phyloP scores from a whole-genome alignment of 192 early-diverging fungal species.

The Entomortierella parvispora region DNA sequence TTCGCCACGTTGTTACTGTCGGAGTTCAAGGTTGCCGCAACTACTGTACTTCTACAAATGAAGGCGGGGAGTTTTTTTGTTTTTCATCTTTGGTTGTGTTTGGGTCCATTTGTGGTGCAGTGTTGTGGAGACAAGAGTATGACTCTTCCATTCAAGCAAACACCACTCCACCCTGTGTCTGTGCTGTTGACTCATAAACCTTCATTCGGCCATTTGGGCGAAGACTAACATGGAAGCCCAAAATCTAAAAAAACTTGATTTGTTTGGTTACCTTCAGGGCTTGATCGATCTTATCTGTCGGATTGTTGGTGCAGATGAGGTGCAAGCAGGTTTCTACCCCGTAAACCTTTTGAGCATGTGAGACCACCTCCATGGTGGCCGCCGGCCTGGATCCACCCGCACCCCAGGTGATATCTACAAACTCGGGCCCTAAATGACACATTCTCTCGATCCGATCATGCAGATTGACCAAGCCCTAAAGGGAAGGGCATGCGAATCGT shows the following conservation, averaged over 20 bases:
- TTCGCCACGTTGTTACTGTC: too few relatives aligned
- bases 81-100: too few relatives aligned
- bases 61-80: not conserved
- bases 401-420: slow-evolving; percentile 96
- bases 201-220: too few relatives aligned
- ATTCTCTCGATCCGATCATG: slow-evolving; percentile 96
- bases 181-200: slow-evolving; percentile 9
- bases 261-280: slow-evolving; percentile 68
- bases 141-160: too few relatives aligned
- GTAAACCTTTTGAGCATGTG: slow-evolving; percentile 85
- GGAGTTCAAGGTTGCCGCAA: too few relatives aligned
- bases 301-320: slow-evolving; percentile 97
- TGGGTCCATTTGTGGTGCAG: too few relatives aligned
- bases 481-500: not conserved
- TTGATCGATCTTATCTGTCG: slow-evolving; percentile 79
- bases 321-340: slow-evolving; percentile 94
- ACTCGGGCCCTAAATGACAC: slow-evolving; percentile 85
- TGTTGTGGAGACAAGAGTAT: too few relatives aligned
- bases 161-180: too few relatives aligned
- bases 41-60: too few relatives aligned
- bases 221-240: not conserved
- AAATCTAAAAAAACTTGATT: not conserved
- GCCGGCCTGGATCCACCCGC: slow-evolving; percentile 91
- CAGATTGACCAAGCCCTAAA: slow-evolving; percentile 85
- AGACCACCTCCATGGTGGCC: slow-evolving; percentile 83